phyloP scores from a whole-genome alignment of 192 early-diverging fungal genomes.

The Mortierella antarctica region DNA sequence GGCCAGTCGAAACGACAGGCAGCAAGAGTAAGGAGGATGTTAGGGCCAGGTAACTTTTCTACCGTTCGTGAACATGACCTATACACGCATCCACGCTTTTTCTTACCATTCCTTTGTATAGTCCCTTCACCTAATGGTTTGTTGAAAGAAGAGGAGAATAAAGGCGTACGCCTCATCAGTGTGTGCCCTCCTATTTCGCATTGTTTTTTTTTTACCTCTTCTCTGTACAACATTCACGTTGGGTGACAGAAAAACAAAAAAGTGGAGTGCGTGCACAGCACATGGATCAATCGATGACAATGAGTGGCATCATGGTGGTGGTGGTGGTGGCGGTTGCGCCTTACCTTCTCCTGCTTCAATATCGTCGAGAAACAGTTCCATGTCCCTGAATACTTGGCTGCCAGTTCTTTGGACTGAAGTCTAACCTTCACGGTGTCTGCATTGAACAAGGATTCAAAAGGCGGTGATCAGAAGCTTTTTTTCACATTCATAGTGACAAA shows the following conservation, averaged over 20 bases:
- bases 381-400: slow-evolving; percentile 65
- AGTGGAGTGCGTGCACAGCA: not conserved
- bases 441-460: slow-evolving; percentile 9
- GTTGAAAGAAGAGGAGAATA: not conserved
- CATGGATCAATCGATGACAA: not conserved
- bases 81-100: too few species aligned
- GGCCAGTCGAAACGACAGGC: not conserved
- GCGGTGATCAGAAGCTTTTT: slow-evolving; percentile 16
- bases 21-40: too few species aligned
- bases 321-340: not conserved
- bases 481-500: not conserved
- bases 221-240: slow-evolving; percentile 5
- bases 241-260: not conserved
- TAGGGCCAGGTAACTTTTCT: too few species aligned
- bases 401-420: slow-evolving; percentile 62
- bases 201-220: not conserved
- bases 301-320: not conserved
- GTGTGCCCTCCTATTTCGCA: not conserved
- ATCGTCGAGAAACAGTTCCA: slow-evolving; percentile 68
- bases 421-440: slow-evolving; percentile 63
- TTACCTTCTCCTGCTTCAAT: slow-evolving; percentile 66
- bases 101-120: slow-evolving; percentile 71
- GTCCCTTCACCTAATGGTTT: slow-evolving; percentile 55
- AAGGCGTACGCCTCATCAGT: not conserved
- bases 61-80: too few species aligned